A percentile compares a stretch with the other conserved stretches of the same genome.
Conservation (phyloP, 306 rosid genomes). For the Lablab purpureus region DNA sequence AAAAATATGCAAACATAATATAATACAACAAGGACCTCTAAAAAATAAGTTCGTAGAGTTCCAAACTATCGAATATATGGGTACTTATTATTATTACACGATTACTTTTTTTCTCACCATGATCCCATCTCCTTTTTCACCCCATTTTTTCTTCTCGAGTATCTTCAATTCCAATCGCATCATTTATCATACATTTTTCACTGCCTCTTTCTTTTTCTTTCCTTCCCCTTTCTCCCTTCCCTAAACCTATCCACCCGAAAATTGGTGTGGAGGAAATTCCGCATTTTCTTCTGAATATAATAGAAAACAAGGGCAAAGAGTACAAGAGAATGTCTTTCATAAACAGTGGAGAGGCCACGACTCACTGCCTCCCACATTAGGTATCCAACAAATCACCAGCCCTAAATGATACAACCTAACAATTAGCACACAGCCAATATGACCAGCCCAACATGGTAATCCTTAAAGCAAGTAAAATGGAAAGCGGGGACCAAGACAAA, state of each 20-base stretch:
- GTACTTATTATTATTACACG: not conserved
- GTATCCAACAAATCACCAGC: not conserved
- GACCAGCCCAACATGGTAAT: not conserved
- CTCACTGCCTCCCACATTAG: not conserved
- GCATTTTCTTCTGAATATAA: not conserved
- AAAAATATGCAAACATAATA: not conserved
- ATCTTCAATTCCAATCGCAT: not conserved
- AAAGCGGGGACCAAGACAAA: not conserved
- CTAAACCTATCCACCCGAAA: not conserved
- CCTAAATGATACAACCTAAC: conserved; percentile 14
- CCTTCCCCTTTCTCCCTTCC: not conserved
- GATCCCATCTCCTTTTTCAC: not conserved
- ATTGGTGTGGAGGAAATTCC: not conserved
- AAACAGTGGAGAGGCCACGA: not conserved
- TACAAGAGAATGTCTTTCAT: conserved; percentile 5
- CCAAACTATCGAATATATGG: not conserved
- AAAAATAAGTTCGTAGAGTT: not conserved
- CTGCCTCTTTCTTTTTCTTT: not conserved
- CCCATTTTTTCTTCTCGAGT: not conserved
- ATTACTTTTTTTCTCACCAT: not conserved
- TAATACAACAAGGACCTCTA: not conserved
- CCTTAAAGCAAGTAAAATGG: conserved; percentile 6
- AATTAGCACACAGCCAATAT: conserved; percentile 44
- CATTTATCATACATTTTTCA: not conserved
- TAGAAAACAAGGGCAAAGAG: not conserved